Evolutionary conservation across 192 early-diverging fungal genomes (phyloP).

Genomic region (Kappamyces sp.): DNA sequence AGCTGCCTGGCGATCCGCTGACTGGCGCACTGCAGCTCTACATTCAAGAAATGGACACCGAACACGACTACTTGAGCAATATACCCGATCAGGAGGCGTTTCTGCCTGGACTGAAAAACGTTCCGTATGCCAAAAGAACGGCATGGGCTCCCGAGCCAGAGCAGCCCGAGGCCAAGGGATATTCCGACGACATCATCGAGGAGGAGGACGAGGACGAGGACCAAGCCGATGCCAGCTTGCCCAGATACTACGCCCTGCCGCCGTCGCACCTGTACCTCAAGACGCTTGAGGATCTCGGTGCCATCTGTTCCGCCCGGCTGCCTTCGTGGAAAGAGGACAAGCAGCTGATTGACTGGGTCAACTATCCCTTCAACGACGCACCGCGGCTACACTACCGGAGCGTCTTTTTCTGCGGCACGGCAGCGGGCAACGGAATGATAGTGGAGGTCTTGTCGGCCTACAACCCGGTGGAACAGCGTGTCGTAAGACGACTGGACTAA

Average conservation of each 20-base stretch:
- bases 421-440: neutral
- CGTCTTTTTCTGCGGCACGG: conserved; percentile 2
- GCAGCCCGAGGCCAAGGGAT: neutral
- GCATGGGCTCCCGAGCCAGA: neutral
- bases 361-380: neutral
- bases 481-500: neutral
- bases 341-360: neutral
- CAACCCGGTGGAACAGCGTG: neutral
- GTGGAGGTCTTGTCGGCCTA: conserved; percentile 6
- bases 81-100: neutral
- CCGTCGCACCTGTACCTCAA: neutral
- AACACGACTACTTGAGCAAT: neutral
- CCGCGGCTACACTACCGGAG: neutral
- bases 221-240: neutral
- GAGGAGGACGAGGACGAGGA: neutral
- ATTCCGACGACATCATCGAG: neutral
- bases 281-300: neutral
- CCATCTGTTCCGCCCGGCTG: neutral
- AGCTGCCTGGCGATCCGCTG: conserved; percentile 9
- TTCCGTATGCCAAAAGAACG: neutral
- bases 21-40: neutral
- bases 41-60: conserved; percentile 9
- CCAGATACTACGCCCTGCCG: neutral
- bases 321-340: neutral
- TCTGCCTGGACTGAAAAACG: neutral